Evolutionary conservation across 169 alveolate genomes (phyloP), one percentile per base, ranked within the genome.

Genomic region (Plasmodium yoelii): DNA sequence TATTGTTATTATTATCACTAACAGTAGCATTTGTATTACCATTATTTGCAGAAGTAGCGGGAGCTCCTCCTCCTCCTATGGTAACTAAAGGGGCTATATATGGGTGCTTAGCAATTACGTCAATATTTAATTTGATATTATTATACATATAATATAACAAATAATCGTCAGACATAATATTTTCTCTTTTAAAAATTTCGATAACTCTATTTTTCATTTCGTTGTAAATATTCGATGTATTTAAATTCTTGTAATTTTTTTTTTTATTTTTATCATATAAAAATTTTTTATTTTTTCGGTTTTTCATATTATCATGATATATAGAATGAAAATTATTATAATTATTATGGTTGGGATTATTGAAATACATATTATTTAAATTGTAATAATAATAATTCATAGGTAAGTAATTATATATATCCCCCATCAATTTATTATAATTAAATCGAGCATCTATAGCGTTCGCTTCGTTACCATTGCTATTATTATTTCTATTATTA

Each of bases 81-180:
- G 19, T 70, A 55, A 84, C 59, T 1, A 84, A 44, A 10, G 73
- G 84, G 5, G 91, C 24, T 13, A 84, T 84, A 46, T 84, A 70
- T 13, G 91, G 91, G 46, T 84, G 91, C n/a, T 69, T 67, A 9
- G 91, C 73, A 0, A 84, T 84, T 19, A 84, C 63, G 22, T 84
- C 87, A 42, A 84, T 57, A 42, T 63, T 84, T 15, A 84, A 51
- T 12, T 84, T 84, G 19, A 84, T 55, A 70, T 84, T 84, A 59
- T 84, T 84, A 24, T 84, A 84, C 75, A 84, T 70, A 19, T 69
- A 84, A 56, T 84, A 84, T 24, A 84, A 69, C 44, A 84, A 84
- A 47, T 84, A 84, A 56, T 84, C 87, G 70, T 84, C 91, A 10
- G 91, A 57, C 91, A 84, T 84, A 12, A 84, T 51, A 57, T 84